Evolutionary conservation across 148 eudicot species (phyloP).

Genomic region (Limonium bicolor): DNA sequence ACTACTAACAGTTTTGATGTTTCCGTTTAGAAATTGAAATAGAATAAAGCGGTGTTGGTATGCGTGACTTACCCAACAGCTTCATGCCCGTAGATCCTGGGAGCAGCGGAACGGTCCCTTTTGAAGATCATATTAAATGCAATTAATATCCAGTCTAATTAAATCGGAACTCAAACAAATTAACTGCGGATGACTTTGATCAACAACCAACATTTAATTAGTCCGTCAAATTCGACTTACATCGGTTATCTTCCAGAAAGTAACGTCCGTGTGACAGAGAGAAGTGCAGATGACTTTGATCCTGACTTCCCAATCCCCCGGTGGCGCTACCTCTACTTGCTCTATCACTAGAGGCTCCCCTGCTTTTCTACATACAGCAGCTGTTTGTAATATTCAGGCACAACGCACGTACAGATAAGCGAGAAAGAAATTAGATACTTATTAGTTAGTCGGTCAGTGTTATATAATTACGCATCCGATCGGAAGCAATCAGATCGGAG

Average conservation of each 20-base stretch:
- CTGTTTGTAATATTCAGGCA: too few relatives aligned
- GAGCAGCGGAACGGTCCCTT: constrained; percentile 46
- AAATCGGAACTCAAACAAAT: not conserved
- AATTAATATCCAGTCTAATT: not conserved
- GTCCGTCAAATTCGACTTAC: constrained; percentile 8
- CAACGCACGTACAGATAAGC: too few relatives aligned
- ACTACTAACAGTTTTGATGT: too few relatives aligned
- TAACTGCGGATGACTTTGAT: not conserved
- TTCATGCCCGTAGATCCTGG: constrained; percentile 84
- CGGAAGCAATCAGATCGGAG: too few relatives aligned
- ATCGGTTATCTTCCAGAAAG: constrained; percentile 43
- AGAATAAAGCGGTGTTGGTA: too few relatives aligned
- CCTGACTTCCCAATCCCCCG: constrained; percentile 58
- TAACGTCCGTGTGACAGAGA: constrained; percentile 68
- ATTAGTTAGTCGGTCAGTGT: too few relatives aligned
- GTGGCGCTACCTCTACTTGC: constrained; percentile 62
- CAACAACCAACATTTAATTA: not conserved
- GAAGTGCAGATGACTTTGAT: constrained; percentile 71
- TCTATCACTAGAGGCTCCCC: constrained; percentile 77
- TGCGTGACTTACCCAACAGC: constrained; percentile 71
- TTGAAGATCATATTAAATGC: not conserved
- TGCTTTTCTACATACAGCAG: constrained; percentile 66
- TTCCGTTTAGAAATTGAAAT: too few relatives aligned
- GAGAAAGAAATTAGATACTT: too few relatives aligned
- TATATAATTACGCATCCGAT: too few relatives aligned